These are phyloP conservation scores for Ogataea glucozyma DNA, from an alignment of 805 yeast species.

Conservation along the genomic window DNA sequence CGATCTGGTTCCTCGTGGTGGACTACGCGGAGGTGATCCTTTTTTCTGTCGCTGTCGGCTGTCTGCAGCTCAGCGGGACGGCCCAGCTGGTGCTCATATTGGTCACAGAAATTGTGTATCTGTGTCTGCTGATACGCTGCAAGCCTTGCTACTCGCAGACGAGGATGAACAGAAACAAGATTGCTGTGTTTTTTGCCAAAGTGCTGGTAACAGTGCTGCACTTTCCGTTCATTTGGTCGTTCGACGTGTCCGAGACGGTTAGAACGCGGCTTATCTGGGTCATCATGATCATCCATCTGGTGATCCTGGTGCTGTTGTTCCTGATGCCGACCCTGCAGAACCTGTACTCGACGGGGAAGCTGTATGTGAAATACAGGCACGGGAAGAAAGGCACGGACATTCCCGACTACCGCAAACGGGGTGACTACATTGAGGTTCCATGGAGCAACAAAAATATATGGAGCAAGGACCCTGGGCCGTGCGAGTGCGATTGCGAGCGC, in stretches of 20 bases:
- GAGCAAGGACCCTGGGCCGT: too few species aligned
- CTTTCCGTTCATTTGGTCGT: slow-evolving; percentile 42
- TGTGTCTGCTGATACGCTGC: slow-evolving; percentile 26
- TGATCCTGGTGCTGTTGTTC: slow-evolving; percentile 27
- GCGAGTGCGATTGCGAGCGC: too few species aligned
- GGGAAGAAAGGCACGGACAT: slow-evolving; percentile 27
- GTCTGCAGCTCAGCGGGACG: slow-evolving; percentile 44
- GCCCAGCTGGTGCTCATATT: slow-evolving; percentile 45
- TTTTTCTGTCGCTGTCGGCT: slow-evolving; percentile 45
- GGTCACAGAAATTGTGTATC: slow-evolving; percentile 36
- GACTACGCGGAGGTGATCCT: slow-evolving; percentile 38
- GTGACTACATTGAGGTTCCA: slow-evolving; percentile 26
- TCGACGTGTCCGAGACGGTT: slow-evolving; percentile 39
- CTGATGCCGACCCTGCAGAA: slow-evolving; percentile 31
- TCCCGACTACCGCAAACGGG: slow-evolving; percentile 24
- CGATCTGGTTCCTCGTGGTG: slow-evolving; percentile 39
- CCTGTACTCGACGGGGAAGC: slow-evolving; percentile 27
- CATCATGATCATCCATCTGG: slow-evolving; percentile 43
- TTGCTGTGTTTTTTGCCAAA: slow-evolving; percentile 41
- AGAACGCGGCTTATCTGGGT: slow-evolving; percentile 46
- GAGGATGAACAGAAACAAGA: slow-evolving; percentile 32
- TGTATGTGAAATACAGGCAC: slow-evolving; percentile 17
- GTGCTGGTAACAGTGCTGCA: slow-evolving; percentile 43
- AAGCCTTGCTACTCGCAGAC: slow-evolving; percentile 38
- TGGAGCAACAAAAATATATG: slow-evolving; percentile 14